Percentiles rank a stretch among this genome's conserved stretches.
Conservation (phyloP, 2,329 filamentous ascomycete species). For the Fusarium phyllophilum region DNA sequence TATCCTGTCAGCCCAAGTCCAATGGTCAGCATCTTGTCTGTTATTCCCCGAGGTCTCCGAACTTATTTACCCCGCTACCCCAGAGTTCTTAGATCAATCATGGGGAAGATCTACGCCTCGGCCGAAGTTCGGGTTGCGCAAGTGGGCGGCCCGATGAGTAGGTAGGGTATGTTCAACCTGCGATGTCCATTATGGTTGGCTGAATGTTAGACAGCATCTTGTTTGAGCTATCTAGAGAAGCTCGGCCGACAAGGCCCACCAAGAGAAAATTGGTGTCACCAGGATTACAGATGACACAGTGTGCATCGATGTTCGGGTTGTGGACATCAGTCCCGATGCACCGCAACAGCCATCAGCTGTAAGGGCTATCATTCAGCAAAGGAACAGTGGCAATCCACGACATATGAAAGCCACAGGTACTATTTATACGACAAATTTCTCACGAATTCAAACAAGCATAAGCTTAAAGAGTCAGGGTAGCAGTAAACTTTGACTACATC, state of each 20-base stretch:
- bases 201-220: no score
- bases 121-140: background rate
- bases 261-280: rapidly evolving
- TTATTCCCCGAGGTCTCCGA: background rate
- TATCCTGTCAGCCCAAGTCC: background rate
- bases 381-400: no score
- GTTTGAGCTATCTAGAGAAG: background rate
- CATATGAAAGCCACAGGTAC: no score
- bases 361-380: rapidly evolving
- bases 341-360: rapidly evolving
- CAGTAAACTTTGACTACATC: background rate
- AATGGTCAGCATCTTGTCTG: background rate
- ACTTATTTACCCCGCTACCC: background rate
- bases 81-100: background rate
- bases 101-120: background rate
- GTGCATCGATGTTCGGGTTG: background rate
- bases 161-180: background rate
- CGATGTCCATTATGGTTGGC: no score
- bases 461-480: background rate
- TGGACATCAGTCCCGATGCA: background rate
- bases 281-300: rapidly evolving
- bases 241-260: background rate
- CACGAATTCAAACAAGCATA: background rate
- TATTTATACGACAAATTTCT: background rate
- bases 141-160: background rate